Conservation (phyloP, 306 rosid species). For the Medicago truncatula region DNA sequence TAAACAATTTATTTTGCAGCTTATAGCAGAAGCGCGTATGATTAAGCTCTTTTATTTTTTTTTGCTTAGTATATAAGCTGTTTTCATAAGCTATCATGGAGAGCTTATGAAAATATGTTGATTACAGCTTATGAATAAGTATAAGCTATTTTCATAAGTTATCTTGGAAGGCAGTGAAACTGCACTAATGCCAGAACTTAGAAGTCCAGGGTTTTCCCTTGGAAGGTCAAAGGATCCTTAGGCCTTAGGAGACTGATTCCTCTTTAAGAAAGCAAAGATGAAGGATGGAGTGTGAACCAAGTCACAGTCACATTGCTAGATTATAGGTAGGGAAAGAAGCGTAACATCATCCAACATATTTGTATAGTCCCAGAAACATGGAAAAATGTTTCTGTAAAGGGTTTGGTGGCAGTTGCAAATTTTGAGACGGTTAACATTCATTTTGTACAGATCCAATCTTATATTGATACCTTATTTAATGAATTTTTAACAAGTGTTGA, state of each 20-base stretch:
- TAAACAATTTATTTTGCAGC: too few species aligned
- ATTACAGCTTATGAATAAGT: too few species aligned
- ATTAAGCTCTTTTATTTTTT: too few species aligned
- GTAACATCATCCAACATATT: slow-evolving; percentile 24
- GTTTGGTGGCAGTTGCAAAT: background rate
- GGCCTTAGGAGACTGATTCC: slow-evolving; percentile 58
- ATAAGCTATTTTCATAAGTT: too few species aligned
- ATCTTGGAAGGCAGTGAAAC: slow-evolving; percentile 67
- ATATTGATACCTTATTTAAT: background rate
- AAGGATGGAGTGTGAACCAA: slow-evolving; percentile 69
- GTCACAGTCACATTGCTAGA: slow-evolving; percentile 72
- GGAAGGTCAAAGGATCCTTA: slow-evolving; percentile 44
- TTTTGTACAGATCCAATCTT: background rate
- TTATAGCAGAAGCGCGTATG: too few species aligned
- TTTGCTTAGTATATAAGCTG: too few species aligned
- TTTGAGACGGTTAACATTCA: background rate
- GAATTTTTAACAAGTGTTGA: background rate
- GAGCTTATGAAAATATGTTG: too few species aligned
- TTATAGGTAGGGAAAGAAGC: slow-evolving; percentile 59
- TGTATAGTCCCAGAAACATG: slow-evolving; percentile 32
- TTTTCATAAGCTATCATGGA: too few species aligned
- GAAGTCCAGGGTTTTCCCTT: slow-evolving; percentile 69
- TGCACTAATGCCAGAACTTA: slow-evolving; percentile 67
- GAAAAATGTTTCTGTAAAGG: slow-evolving; percentile 3
- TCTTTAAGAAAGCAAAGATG: slow-evolving; percentile 67